Evolutionary conservation across 2,329 filamentous ascomycete species (phyloP), one percentile per base, ranked within the genome.

Genomic region (Alternaria hordeiaustralica): DNA sequence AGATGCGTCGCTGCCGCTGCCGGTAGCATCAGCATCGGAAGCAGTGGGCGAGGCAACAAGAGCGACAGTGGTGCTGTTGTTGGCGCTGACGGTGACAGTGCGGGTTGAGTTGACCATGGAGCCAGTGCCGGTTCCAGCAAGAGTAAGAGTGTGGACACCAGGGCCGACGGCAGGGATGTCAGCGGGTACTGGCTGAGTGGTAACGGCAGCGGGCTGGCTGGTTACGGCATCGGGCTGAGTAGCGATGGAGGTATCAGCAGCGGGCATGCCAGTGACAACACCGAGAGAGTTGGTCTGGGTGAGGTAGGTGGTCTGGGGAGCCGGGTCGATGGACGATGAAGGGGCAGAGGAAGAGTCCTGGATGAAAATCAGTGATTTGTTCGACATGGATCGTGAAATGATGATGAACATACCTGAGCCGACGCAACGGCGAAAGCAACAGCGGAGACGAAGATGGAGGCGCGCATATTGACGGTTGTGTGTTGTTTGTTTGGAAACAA

Each of bases 111-210:
- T 79, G 64, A 70, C 67, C 58, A 65, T 67, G 56, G 70, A 66
- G 59, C 66, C 71, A 45, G 67, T 64, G 53, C 71, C 70, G 25
- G 66, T 65, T 45, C 71, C 71, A 51, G 64, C 65, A 43, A 78
- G 64, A 55, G 71, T 57, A 57, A 79, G 69, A 60, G 79, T 81
- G 69, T 75, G 63, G 64, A 79, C 61, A 63, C 79, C 79, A 54
- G 75, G 55, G 65, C 71, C 72, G 9, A 78, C 73, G n/a, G 78
- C 79, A 3, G 79, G 79, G 58, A 81, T 78, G 67, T 72, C 68
- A 55, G 72, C 75, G 21, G 70, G 64, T 20, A 61, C n/a, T 45
- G 78, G 77, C 69, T 74, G 71, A 5, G 64, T 55, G 41, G 71
- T 73, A 26, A 67, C 67, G 10, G 57, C 66, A 26, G 67, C 58